These are phyloP conservation scores for Bothriochloa decipiens DNA, from an alignment of 176 grass and related monocot species.

Conservation along the genomic window DNA sequence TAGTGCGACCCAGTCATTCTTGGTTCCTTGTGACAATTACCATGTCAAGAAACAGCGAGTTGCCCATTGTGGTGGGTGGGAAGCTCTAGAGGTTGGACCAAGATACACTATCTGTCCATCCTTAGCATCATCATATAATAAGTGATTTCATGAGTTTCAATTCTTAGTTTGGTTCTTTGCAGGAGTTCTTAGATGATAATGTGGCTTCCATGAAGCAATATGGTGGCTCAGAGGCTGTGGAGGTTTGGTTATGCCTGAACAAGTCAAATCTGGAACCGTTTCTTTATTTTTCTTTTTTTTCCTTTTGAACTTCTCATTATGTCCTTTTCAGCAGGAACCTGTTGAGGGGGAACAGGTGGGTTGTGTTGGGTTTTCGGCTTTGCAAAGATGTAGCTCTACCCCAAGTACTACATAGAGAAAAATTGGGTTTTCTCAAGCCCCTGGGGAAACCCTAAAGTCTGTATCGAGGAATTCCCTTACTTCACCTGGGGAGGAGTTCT, in stretches of 20 bases:
- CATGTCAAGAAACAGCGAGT: constrained; percentile 60
- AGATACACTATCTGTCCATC: constrained; percentile 5
- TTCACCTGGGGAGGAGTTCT: constrained; percentile 94
- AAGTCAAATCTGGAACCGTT: not conserved
- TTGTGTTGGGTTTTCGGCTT: constrained; percentile 27
- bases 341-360: constrained; percentile 26
- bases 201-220: constrained; percentile 20
- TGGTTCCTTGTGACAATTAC: constrained; percentile 50
- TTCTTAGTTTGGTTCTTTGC: constrained; percentile 26
- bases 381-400: constrained; percentile 80
- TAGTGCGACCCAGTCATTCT: constrained; percentile 49
- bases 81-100: constrained; percentile 26
- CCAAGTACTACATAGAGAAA: constrained; percentile 56
- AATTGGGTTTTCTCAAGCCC: constrained; percentile 38
- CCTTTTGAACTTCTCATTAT: constrained; percentile 20
- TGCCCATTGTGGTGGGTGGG: not conserved
- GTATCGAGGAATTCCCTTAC: constrained; percentile 55
- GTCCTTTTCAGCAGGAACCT: constrained; percentile 46
- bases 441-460: constrained; percentile 73
- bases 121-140: not conserved
- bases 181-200: constrained; percentile 36
- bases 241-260: constrained; percentile 29
- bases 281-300: not conserved
- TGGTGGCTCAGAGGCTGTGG: constrained; percentile 28
- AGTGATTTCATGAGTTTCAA: not conserved